Evolutionary conservation across 495 filamentous ascomycete species (phyloP), one percentile per base, ranked within the genome.

Genomic region (Penicillium coprophilum): DNA sequence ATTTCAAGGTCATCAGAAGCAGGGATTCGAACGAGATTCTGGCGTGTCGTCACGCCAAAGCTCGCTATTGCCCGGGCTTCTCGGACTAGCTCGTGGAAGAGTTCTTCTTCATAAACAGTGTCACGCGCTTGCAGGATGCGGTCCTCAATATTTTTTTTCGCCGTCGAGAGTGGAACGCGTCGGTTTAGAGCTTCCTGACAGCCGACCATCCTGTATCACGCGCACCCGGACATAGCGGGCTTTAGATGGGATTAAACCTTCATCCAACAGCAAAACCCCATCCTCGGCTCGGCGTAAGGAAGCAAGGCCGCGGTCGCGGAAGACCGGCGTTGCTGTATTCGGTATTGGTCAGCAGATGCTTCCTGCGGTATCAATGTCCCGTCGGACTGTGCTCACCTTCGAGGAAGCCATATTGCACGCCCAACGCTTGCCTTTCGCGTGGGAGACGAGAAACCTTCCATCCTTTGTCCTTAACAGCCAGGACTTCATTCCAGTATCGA

Each of bases 1-100:
- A 86, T 74, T n/a, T 80, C 78, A 28, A 81, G 75, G 19, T 79
- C 73, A 2, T 76, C 58, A 8, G 79, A 75, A 3, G 81, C 64
- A n/a, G 81, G 73, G 60, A 85, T 82, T n/a, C 68, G 82, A 40
- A 87, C 76, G 40, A 76, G 73, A 52, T 81, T 83, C 28, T 82
- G 79, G 27, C 78, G 75, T 5, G 84, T 77, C 15, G 79, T 82
- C 11, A 96, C 85, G 9, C 85, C 81, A 21, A 85, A 82, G 40
- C 80, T 81, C 10, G 83, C 78, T 36, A 95, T 72, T 0, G 79
- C 73, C 6, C 90, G 85, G 2, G 88, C 86, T 72, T 99, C 95
- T 11, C 88, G 82, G 46, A 86, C 84, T 20, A 99, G 70, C 70
- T 97, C 94, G 58, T 96, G 85, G 79, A 91, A 96, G n/a, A 99